phyloP scores from a whole-genome alignment of 129 eudicot species.

The Lactuca sativa region DNA sequence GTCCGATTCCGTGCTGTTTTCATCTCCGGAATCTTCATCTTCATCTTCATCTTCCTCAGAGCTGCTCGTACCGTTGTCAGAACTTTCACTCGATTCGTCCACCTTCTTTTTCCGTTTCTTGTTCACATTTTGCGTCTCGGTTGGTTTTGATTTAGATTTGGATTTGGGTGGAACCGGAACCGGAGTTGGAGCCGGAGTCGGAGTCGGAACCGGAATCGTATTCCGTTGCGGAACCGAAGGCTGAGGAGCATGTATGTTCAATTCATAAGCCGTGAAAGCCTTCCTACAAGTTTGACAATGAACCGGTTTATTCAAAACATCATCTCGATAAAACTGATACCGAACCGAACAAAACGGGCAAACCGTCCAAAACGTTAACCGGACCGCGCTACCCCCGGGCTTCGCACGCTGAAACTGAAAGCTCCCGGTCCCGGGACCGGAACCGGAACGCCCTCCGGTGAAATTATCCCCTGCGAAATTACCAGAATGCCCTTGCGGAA shows the following conservation, averaged over 20 bases:
- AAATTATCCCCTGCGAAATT: slow-evolving; percentile 18
- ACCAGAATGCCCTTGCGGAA: slow-evolving; percentile 21
- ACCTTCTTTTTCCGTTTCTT: slow-evolving; percentile 45
- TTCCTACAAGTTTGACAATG: slow-evolving; percentile 57
- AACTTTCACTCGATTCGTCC: slow-evolving; percentile 55
- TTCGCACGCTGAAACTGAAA: slow-evolving; percentile 26
- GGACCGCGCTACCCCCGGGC: slow-evolving; percentile 15
- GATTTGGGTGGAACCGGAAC: slow-evolving; percentile 18
- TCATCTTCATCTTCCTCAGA: slow-evolving; percentile 44
- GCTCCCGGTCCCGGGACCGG: background rate
- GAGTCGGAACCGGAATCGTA: slow-evolving; percentile 11
- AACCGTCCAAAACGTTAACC: slow-evolving; percentile 62
- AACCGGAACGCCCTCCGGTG: background rate
- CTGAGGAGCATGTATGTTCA: slow-evolving; percentile 28
- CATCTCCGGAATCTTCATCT: slow-evolving; percentile 1
- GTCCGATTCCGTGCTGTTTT: slow-evolving; percentile 32
- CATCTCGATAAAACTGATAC: slow-evolving; percentile 46
- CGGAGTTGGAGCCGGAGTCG: background rate
- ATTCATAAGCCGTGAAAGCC: slow-evolving; percentile 51
- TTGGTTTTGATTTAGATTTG: slow-evolving; percentile 23
- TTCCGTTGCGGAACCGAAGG: slow-evolving; percentile 26
- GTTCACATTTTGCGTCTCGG: slow-evolving; percentile 26
- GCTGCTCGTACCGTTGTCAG: slow-evolving; percentile 34
- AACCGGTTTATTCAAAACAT: slow-evolving; percentile 33
- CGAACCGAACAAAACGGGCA: slow-evolving; percentile 55